Evolutionary conservation across 495 filamentous ascomycete genomes (phyloP).

Genomic region (Penicillium egyptiacum): DNA sequence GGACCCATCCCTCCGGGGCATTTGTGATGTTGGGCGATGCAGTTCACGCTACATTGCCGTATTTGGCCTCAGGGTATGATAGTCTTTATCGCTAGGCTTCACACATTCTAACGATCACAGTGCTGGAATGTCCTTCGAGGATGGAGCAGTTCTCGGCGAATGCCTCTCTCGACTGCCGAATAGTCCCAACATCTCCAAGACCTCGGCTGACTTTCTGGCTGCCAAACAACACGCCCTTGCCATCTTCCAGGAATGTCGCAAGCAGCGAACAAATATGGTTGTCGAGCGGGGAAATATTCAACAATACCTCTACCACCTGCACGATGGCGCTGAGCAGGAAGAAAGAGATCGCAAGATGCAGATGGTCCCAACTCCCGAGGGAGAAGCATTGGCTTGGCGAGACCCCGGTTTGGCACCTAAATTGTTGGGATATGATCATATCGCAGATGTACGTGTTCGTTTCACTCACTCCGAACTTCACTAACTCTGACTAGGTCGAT

Average conservation of each 20-base stretch:
- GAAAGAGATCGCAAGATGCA: conserved; percentile 47
- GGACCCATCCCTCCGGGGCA: conserved; percentile 54
- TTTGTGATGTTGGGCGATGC: conserved; percentile 63
- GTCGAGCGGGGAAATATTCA: conserved; percentile 49
- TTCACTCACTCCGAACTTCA: not conserved
- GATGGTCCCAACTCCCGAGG: conserved; percentile 45
- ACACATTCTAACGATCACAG: conserved; percentile 22
- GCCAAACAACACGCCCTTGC: conserved; percentile 41
- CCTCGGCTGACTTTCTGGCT: conserved; percentile 24
- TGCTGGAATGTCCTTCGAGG: conserved; percentile 50
- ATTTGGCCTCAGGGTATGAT: conserved; percentile 49
- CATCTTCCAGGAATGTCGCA: conserved; percentile 48
- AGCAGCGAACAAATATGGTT: conserved; percentile 45
- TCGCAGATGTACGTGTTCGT: conserved; percentile 35
- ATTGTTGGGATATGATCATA: conserved; percentile 46
- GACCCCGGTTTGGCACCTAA: conserved; percentile 45
- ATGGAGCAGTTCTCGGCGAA: conserved; percentile 51
- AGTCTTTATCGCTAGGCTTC: not conserved
- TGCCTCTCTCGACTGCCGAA: conserved; percentile 42
- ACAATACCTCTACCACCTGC: conserved; percentile 52
- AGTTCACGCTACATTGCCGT: conserved; percentile 64
- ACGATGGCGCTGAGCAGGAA: conserved; percentile 49
- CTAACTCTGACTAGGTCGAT: conserved; percentile 13
- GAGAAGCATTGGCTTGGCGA: conserved; percentile 48
- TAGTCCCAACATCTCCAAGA: conserved; percentile 23